A percentile compares a stretch with the other conserved stretches of the same genome.
phyloP scores from a whole-genome alignment of 306 rosid species.

The Glycine latifolia region DNA sequence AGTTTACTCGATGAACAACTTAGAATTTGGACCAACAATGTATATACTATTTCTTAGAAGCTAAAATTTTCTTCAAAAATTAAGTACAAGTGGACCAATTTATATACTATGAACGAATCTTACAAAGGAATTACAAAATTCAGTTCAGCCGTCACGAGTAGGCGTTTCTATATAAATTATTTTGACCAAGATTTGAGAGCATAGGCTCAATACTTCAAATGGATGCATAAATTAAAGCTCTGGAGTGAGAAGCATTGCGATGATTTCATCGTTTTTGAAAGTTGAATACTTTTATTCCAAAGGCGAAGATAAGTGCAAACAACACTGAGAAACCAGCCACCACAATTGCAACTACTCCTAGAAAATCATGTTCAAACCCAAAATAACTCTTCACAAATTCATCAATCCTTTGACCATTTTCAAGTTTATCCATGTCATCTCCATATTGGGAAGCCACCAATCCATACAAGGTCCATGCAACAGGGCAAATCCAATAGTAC shows the following conservation, averaged over 20 bases:
- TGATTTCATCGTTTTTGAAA: slow-evolving; percentile 69
- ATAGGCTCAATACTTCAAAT: background rate
- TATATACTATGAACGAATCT: background rate
- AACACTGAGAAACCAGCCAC: slow-evolving; percentile 69
- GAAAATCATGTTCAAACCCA: slow-evolving; percentile 65
- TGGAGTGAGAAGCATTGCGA: background rate
- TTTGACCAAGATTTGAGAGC: background rate
- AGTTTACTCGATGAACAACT: too few species aligned
- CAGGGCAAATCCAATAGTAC: slow-evolving; percentile 84
- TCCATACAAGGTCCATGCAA: slow-evolving; percentile 87
- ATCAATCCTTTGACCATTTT: slow-evolving; percentile 70
- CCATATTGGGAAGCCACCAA: slow-evolving; percentile 78
- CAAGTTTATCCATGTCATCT: slow-evolving; percentile 59
- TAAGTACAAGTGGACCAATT: background rate
- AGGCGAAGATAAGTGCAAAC: slow-evolving; percentile 74
- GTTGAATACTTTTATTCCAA: slow-evolving; percentile 66
- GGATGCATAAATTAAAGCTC: background rate
- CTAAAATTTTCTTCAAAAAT: background rate
- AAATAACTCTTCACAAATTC: slow-evolving; percentile 69
- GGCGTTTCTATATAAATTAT: background rate
- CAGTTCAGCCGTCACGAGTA: background rate
- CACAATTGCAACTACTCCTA: slow-evolving; percentile 69
- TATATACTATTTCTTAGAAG: too few species aligned
- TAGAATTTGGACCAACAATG: too few species aligned
- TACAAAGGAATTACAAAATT: background rate